These are phyloP conservation scores for Waitea zeae DNA, from an alignment of 1,284 basidiomycete species.

Conservation along the genomic window DNA sequence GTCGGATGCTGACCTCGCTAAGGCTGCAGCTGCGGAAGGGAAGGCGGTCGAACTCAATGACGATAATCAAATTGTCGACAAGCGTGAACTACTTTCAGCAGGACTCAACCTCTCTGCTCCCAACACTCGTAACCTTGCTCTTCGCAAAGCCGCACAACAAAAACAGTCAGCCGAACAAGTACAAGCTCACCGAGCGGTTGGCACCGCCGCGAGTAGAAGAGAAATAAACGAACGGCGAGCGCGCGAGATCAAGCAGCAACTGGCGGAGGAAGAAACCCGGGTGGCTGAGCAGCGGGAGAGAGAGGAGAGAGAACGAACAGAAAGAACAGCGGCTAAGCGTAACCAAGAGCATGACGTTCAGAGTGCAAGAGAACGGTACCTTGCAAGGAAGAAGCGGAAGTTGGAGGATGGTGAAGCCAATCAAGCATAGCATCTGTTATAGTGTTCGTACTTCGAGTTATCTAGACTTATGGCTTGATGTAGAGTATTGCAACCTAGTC, in stretches of 20 bases:
- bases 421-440: slow-evolving; percentile 2
- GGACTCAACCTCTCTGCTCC: slow-evolving; percentile 83
- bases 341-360: slow-evolving; percentile 57
- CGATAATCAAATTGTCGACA: slow-evolving; percentile 94
- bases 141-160: slow-evolving; percentile 11
- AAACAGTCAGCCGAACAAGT: slow-evolving; percentile 8
- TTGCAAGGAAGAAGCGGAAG: slow-evolving; percentile 65
- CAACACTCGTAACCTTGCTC: slow-evolving; percentile 49
- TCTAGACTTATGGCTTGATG: slow-evolving; percentile 1
- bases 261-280: slow-evolving; percentile 53
- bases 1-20: slow-evolving; percentile 60
- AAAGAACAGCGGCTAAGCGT: slow-evolving; percentile 39
- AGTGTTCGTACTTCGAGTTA: background rate
- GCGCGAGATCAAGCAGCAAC: slow-evolving; percentile 55
- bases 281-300: slow-evolving; percentile 36
- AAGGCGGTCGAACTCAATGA: slow-evolving; percentile 93
- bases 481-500: slow-evolving; percentile 1
- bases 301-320: slow-evolving; percentile 38
- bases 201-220: slow-evolving; percentile 55
- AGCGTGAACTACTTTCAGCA: slow-evolving; percentile 79
- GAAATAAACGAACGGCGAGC: slow-evolving; percentile 72
- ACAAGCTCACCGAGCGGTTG: slow-evolving; percentile 53
- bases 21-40: slow-evolving; percentile 50
- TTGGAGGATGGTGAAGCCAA: slow-evolving; percentile 30
- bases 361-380: slow-evolving; percentile 59